Evolutionary conservation across 208 protist genomes (phyloP), one percentile per base, ranked within the genome.

Genomic region (Leishmania braziliensis): DNA sequence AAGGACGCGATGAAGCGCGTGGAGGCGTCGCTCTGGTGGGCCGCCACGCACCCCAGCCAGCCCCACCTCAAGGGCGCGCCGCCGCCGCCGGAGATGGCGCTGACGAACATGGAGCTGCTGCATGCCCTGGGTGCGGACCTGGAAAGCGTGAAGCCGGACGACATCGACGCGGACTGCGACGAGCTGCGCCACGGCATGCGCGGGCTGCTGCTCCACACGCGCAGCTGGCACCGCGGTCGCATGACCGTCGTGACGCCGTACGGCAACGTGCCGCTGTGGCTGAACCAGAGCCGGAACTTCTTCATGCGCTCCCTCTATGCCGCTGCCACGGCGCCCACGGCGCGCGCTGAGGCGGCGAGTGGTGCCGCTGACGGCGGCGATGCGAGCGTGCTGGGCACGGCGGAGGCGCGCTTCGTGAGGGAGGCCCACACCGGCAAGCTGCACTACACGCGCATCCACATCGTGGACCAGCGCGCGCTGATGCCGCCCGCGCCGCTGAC

Each of bases 181-280:
- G 78, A 81, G 70, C 70, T 81, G 58, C 78, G 78, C 26, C 78
- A 81, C 78, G 75, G 78, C 78, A 81, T 81, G 70, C 78, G 78
- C 18, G 29, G 78, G 70, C 5, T 81, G 78, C 78, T 81, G 70
- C 3, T n/a, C 26, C 78, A 81, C 78, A 81, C 78, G 4, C 68
- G 78, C 29, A 48, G 26, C n/a, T 81, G 78, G 78, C 23, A 33
- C 66, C 78, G 78, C 62, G 78, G 78, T 9, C 78, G 78, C 16
- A 10, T 81, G 23, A 58, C 54, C 4, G 58, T 77, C 18, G 70
- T 81, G 26, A 4, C 78, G 56, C 78, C 78, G 46, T 77, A 81
- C 70, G 48, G 56, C 78, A 81, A 77, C 70, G 70, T 77, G 20
- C 78, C 78, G 51, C 78, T 69, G 70, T 81, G 78, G 78, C 70